Base-by-base conservation (phyloP, 1,284 basidiomycete genomes). In the Ustilago bromivora region DNA sequence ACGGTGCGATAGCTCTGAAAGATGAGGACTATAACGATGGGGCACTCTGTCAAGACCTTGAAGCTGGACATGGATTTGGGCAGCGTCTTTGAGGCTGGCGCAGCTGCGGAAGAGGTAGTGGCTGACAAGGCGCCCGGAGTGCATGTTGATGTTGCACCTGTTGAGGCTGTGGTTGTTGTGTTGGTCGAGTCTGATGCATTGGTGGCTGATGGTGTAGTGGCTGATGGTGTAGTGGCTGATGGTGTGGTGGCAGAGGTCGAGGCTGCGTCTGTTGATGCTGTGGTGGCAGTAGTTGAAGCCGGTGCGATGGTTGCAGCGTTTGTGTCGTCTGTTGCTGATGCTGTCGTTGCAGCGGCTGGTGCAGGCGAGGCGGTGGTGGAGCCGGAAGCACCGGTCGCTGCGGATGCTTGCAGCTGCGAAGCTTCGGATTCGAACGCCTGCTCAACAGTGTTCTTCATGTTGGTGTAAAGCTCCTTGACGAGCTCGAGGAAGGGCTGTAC, bases 1-100 rank as follows among this genome's bases (percentile, higher is more conserved):
- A 93, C 91, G 62, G 91, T 86, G 43, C 90, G 89, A 70, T 93
- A 92, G 36, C 91, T 91, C 87, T 98, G 96, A 72, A 94, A 92
- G 87, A 98, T 93, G 49, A 96, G 91, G 47, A 97, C 94, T 78
- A 98, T 92, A 19, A 95, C 92, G 88, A 97, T 93, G 8, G 94
- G 94, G 88, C 97, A 93, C 87, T 99, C 97, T 7, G 94, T 92
- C 31, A 98, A 88, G 13, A 98, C 93, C 87, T 98, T 98, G 89
- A 98, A 97, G 85, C 95, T 96, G 41, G 73, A 74, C 56, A 76
- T 71, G 71, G 78, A 81, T 57, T 78, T 81, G n/a, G 81, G 73
- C 34, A 85, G 61, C 43, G 75, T 70, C 54, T 82, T 84, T 65
- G 78, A 55, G 8, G 67, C 36, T 52, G 62, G 17, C n/a, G 68